phyloP scores from a whole-genome alignment of 441 rosid species.

The Croton laevigatus region DNA sequence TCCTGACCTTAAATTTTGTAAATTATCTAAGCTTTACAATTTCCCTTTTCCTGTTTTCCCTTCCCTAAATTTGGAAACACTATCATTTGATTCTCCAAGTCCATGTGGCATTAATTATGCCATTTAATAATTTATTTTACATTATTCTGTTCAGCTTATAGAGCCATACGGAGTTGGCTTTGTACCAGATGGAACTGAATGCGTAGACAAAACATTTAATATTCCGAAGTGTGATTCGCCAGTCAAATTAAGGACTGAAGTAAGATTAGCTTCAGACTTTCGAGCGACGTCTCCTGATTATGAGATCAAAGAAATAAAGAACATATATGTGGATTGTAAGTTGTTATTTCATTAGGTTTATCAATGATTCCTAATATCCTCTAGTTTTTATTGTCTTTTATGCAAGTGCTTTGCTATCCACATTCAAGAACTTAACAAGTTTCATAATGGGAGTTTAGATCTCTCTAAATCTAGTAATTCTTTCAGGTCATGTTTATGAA shows the following conservation, averaged over 20 bases:
- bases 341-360: constrained; percentile 20
- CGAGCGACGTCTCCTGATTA: constrained; percentile 58
- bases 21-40: neutral
- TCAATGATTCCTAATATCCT: constrained; percentile 15
- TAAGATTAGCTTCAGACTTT: constrained; percentile 35
- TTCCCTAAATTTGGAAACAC: constrained; percentile 11
- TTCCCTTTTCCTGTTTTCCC: neutral
- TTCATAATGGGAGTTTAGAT: neutral
- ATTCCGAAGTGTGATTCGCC: constrained; percentile 37
- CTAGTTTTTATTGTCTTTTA: neutral
- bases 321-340: constrained; percentile 95
- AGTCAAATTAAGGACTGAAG: constrained; percentile 39
- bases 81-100: neutral
- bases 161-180: constrained; percentile 63
- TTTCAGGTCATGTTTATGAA: neutral
- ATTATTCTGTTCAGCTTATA: constrained; percentile 45
- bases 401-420: constrained; percentile 15
- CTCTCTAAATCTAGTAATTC: neutral
- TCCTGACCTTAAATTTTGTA: constrained; percentile 5
- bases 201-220: constrained; percentile 39
- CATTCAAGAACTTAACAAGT: constrained; percentile 9
- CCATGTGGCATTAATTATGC: neutral
- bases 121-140: constrained; percentile 1
- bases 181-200: constrained; percentile 38
- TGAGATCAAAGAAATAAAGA: constrained; percentile 80